These are phyloP conservation scores for Zygoascus tannicola DNA, from an alignment of 805 yeast species.

Conservation along the genomic window DNA sequence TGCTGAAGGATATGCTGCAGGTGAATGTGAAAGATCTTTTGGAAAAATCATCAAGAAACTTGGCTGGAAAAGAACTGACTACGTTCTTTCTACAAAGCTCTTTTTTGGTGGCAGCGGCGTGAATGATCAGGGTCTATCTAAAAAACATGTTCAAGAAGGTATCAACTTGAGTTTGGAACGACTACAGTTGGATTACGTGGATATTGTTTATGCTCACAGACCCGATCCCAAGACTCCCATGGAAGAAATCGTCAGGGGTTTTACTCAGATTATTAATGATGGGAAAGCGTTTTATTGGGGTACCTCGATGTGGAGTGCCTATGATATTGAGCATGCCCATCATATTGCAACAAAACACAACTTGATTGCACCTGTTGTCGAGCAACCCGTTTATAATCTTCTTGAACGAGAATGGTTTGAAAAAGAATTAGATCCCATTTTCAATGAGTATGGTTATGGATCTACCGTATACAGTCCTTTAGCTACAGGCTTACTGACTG, in stretches of 20 bases:
- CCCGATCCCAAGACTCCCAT: constrained; percentile 23
- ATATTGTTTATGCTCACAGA: constrained; percentile 25
- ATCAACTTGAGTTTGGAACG: constrained; percentile 21
- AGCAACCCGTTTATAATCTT: constrained; percentile 24
- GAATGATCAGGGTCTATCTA: constrained; percentile 22
- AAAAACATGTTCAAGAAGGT: constrained; percentile 26
- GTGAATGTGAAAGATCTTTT: constrained; percentile 23
- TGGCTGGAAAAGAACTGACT: constrained; percentile 24
- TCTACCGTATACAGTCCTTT: constrained; percentile 25
- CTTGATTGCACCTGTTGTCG: constrained; percentile 25
- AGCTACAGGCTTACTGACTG: constrained; percentile 24
- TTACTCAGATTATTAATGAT: constrained; percentile 22
- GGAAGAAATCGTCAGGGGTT: constrained; percentile 26
- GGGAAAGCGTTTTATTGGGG: constrained; percentile 28
- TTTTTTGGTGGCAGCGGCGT: constrained; percentile 23
- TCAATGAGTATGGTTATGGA: constrained; percentile 23
- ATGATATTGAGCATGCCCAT: constrained; percentile 25
- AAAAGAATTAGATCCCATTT: constrained; percentile 21
- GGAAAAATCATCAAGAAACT: constrained; percentile 22
- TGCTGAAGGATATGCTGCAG: constrained; percentile 23
- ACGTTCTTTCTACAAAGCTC: constrained; percentile 25
- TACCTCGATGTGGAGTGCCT: constrained; percentile 26
- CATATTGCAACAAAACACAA: constrained; percentile 24
- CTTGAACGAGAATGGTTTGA: constrained; percentile 22
- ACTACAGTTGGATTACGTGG: constrained; percentile 25